Base-by-base conservation (phyloP, 2,329 filamentous ascomycete genomes). In the Fusarium sp. region DNA sequence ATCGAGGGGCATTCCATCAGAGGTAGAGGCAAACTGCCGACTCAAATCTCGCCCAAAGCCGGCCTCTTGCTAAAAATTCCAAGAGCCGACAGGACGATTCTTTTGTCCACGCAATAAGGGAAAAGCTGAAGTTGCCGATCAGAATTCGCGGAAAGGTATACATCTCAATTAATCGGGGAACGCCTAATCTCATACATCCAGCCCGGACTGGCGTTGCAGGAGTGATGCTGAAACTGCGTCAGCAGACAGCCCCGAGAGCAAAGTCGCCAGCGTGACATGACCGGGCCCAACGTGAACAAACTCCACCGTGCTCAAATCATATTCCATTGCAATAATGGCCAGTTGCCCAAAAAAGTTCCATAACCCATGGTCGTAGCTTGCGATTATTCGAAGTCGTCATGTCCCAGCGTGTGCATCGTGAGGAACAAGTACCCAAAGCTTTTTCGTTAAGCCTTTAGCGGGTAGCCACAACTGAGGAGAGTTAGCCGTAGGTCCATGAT, bases 151-250 rank as follows among this genome's bases (percentile, higher is more conserved):
- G 55, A 76, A 76, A 74, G 73, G 73, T 72, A 74, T 70, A 72
- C 69, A 77, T 78, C 70, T 84, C 78, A 78, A 84, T 84, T 84
- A 84, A 78, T 82, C 76, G 80, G 79, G 55, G 78, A 84, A 84
- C 82, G 81, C 82, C 80, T 77, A 76, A 77, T 80, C 78, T 79
- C 82, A 83, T 84, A 85, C 81, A 83, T 81, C 70, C 70, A 66
- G 74, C 63, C 74, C 73, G 67, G 71, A 47, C 73, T 69, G 53
- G 71, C 66, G 47, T 73, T 66, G 62, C 59, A 62, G 63, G 45
- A 68, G 61, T 60, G 54, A 59, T 61, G 57, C 74, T 58, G 61
- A 73, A 55, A 66, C 52, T 61, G 57, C 42, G 51, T 59, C 70
- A 66, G 60, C 55, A 64, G 45, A 52, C 63, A 54, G 67, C 62